Conservation (phyloP, 768 basidiomycete genomes). For the Tricholoma hemisulphureum region DNA sequence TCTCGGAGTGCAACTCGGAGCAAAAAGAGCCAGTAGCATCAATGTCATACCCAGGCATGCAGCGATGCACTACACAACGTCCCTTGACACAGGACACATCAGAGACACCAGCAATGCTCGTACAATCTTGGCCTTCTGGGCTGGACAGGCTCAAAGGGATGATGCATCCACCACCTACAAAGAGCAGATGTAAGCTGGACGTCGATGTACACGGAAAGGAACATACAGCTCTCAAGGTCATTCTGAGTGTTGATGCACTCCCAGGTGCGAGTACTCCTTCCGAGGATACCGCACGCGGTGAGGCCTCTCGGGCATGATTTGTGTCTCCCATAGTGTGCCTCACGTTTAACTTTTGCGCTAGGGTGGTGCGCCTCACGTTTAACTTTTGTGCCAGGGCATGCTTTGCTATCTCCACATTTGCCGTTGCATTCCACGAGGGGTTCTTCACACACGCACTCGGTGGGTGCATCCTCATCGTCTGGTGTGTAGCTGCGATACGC, state of each 20-base stretch:
- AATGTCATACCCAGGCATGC: constrained; percentile 41
- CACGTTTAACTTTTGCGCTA: constrained; percentile 36
- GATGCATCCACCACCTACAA: constrained; percentile 48
- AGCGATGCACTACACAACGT: constrained; percentile 43
- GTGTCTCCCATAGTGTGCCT: constrained; percentile 21
- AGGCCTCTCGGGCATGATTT: constrained; percentile 36
- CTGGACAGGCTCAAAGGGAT: constrained; percentile 29
- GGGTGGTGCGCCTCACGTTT: constrained; percentile 31
- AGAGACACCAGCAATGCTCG: constrained; percentile 44
- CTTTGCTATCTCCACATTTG: constrained; percentile 37
- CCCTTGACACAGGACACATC: constrained; percentile 49
- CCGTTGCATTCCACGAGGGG: constrained; percentile 50
- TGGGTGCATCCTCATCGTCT: constrained; percentile 30
- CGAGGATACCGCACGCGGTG: constrained; percentile 44
- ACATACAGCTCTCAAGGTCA: constrained; percentile 56
- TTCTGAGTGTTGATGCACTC: constrained; percentile 47
- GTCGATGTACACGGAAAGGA: not conserved
- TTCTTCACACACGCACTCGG: constrained; percentile 39
- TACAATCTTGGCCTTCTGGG: constrained; percentile 46
- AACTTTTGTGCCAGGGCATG: constrained; percentile 32
- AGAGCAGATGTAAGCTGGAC: not conserved
- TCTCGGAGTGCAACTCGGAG: constrained; percentile 23
- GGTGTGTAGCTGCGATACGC: constrained; percentile 23
- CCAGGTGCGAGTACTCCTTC: constrained; percentile 38
- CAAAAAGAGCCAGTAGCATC: constrained; percentile 23